phyloP scores from a whole-genome alignment of 345 rosid genomes.

The Acer yangbiense region DNA sequence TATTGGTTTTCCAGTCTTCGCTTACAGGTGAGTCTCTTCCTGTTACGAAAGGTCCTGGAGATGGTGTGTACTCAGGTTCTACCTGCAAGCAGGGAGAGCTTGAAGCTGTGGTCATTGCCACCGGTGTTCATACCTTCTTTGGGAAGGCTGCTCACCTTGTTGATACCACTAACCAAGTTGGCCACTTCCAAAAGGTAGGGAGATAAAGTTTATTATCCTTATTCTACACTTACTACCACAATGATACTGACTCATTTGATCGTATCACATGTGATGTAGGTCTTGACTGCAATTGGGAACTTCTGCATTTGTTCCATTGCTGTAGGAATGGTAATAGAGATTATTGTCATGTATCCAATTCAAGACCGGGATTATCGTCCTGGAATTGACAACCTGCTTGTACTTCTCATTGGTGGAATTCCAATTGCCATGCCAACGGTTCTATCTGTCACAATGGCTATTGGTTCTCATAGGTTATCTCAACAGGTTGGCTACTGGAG shows the following conservation, averaged over 20 bases:
- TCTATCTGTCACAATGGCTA: conserved; percentile 97
- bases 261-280: conserved; percentile 44
- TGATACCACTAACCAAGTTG: conserved; percentile 97
- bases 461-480: conserved; percentile 92
- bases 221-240: not conserved
- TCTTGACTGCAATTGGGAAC: conserved; percentile 96
- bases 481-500: conserved; percentile 68
- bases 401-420: conserved; percentile 96
- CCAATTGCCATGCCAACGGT: conserved; percentile 99
- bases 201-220: conserved; percentile 4
- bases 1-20: conserved; percentile 66
- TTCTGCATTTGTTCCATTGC: conserved; percentile 99
- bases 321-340: conserved; percentile 88
- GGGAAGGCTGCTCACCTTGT: conserved; percentile 99
- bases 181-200: conserved; percentile 93
- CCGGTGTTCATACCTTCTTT: conserved; percentile 97
- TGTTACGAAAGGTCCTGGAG: conserved; percentile 94
- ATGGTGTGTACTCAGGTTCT: conserved; percentile 97
- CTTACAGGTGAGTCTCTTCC: conserved; percentile 99
- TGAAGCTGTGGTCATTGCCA: conserved; percentile 94
- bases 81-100: conserved; percentile 98
- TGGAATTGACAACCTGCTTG: conserved; percentile 98
- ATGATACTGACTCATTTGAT: conserved; percentile 18
- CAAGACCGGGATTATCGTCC: conserved; percentile 92
- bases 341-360: conserved; percentile 94